Evolutionary conservation across 2,329 filamentous ascomycete genomes (phyloP).

Genomic region (Xylariaceae sp.): DNA sequence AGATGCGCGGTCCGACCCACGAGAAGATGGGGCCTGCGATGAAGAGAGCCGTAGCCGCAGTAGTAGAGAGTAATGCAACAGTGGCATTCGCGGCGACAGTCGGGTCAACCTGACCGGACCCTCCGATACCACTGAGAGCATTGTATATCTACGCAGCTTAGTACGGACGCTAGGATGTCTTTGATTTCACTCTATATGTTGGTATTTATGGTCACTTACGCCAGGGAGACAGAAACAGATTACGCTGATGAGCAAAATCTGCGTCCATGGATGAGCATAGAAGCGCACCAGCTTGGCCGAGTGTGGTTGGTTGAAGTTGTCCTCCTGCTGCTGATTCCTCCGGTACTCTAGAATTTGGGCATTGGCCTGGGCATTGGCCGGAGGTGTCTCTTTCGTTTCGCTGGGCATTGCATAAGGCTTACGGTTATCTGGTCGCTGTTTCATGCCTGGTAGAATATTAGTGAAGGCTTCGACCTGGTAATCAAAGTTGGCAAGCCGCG

Average conservation of each 20-base stretch:
- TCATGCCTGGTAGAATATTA: too few species aligned
- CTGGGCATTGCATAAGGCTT: slow-evolving; percentile 2
- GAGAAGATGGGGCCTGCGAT: slow-evolving; percentile 26
- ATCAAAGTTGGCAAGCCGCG: background rate
- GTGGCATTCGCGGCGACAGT: slow-evolving; percentile 23
- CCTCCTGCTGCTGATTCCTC: background rate
- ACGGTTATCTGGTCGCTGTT: background rate
- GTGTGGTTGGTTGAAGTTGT: background rate
- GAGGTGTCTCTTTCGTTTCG: background rate
- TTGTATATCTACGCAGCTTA: slow-evolving; percentile 20
- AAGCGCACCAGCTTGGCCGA: slow-evolving; percentile 16
- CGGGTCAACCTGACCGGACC: slow-evolving; percentile 23
- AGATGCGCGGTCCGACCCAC: slow-evolving; percentile 24
- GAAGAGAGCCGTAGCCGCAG: slow-evolving; percentile 26
- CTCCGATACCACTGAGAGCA: slow-evolving; percentile 23
- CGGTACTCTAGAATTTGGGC: background rate
- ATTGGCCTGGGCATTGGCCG: background rate
- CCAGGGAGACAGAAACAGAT: slow-evolving; percentile 27
- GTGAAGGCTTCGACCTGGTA: background rate
- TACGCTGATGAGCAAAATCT: slow-evolving; percentile 23
- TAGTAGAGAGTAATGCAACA: slow-evolving; percentile 25
- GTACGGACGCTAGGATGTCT: background rate
- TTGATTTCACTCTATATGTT: background rate
- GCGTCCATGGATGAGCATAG: slow-evolving; percentile 26
- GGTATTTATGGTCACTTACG: slow-evolving; percentile 9